Evolutionary conservation across 371 early-diverging fungal species (phyloP).

Genomic region (Mortierella sp.): DNA sequence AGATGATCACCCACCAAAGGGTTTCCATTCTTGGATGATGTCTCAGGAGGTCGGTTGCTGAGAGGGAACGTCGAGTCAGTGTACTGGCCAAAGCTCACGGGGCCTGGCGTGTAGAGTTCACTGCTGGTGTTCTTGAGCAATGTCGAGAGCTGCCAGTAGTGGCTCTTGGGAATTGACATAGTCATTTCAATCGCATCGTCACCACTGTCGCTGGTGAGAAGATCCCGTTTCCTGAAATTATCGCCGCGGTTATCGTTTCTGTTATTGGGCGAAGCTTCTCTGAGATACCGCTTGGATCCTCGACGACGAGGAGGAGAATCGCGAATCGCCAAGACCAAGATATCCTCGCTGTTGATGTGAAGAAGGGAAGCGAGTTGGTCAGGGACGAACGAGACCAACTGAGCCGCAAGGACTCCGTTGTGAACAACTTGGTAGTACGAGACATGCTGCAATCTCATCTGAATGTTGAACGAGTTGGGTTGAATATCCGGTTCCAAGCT

Average conservation of each 20-base stretch:
- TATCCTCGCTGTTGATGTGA: slow-evolving; percentile 19
- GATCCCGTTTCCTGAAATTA: slow-evolving; percentile 18
- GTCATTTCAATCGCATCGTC: slow-evolving; percentile 36
- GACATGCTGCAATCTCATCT: slow-evolving; percentile 43
- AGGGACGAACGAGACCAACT: slow-evolving; percentile 51
- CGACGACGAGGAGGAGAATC: slow-evolving; percentile 16
- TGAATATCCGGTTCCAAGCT: slow-evolving; percentile 38
- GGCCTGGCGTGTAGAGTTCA: slow-evolving; percentile 15
- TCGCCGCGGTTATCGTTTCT: background rate
- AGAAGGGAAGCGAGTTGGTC: slow-evolving; percentile 36
- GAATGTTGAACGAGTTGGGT: slow-evolving; percentile 39
- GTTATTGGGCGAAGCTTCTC: background rate
- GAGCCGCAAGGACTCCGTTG: slow-evolving; percentile 50
- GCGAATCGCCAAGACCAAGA: slow-evolving; percentile 47
- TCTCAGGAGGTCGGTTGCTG: slow-evolving; percentile 30
- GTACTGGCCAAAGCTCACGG: slow-evolving; percentile 42
- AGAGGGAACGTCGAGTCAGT: slow-evolving; percentile 31
- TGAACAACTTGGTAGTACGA: slow-evolving; percentile 54
- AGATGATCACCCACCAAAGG: slow-evolving; percentile 26
- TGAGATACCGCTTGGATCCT: background rate
- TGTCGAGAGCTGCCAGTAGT: slow-evolving; percentile 26
- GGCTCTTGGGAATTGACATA: slow-evolving; percentile 33
- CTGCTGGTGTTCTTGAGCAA: slow-evolving; percentile 23
- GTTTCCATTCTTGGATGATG: background rate
- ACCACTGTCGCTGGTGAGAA: slow-evolving; percentile 34